Percentiles rank a stretch among this genome's conserved stretches.
These are phyloP conservation scores for Alternaria ethzedia DNA, from an alignment of 2,329 filamentous ascomycete genomes.

Conservation along the genomic window DNA sequence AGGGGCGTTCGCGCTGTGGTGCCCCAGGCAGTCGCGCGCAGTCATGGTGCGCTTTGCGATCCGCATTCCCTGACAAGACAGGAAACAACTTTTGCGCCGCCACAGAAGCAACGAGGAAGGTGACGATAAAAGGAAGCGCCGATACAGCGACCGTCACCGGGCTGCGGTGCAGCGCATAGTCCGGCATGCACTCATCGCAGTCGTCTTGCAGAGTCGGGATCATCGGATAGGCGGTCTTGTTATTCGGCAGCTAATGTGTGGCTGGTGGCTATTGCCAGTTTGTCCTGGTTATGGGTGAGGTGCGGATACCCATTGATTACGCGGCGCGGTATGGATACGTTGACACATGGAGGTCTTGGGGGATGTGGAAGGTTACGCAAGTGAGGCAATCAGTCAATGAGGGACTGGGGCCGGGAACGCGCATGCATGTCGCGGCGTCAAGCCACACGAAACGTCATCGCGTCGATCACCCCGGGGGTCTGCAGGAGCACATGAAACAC, in stretches of 20 bases:
- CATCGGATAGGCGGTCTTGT: constrained; percentile 30
- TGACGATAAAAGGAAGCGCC: constrained; percentile 70
- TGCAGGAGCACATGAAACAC: neutral
- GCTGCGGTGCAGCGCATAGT: constrained; percentile 51
- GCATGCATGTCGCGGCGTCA: constrained; percentile 21
- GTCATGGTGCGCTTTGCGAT: constrained; percentile 67
- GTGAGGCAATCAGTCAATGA: constrained; percentile 16
- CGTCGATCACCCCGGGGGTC: constrained; percentile 22
- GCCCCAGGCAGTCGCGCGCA: constrained; percentile 63
- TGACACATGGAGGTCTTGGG: constrained; percentile 8
- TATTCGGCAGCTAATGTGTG: constrained; percentile 10
- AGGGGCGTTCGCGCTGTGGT: constrained; percentile 28
- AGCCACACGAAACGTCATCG: constrained; percentile 30
- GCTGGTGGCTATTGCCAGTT: constrained; percentile 27
- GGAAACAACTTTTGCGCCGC: constrained; percentile 75
- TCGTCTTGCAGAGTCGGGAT: constrained; percentile 49
- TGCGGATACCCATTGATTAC: constrained; percentile 35
- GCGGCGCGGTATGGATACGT: constrained; percentile 17
- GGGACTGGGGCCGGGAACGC: constrained; percentile 21
- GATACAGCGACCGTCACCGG: constrained; percentile 64
- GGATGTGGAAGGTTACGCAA: constrained; percentile 4
- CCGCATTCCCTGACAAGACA: constrained; percentile 64
- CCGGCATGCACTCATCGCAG: constrained; percentile 67
- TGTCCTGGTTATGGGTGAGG: constrained; percentile 15
- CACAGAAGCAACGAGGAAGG: constrained; percentile 70